Evolutionary conservation across 2,329 filamentous ascomycete species (phyloP), one percentile per base, ranked within the genome.

Genomic region (Rutstroemia sp.): DNA sequence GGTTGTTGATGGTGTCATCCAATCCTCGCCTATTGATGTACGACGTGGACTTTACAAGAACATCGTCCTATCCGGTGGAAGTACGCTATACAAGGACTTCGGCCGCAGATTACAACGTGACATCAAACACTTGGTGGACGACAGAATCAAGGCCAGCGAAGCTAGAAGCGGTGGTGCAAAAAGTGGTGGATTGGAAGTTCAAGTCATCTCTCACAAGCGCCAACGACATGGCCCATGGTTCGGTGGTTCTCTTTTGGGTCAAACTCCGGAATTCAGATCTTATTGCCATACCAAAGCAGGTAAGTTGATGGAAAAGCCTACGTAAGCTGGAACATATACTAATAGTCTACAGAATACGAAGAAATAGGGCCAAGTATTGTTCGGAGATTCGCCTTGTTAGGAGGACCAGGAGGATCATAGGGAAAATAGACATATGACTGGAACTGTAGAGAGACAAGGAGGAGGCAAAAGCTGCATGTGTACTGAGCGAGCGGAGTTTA

Each of bases 201-300:
- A 96, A 70, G 94, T 99, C 65, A 95, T 99, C 65, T 89, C 91
- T 48, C 94, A 99, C 79, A 96, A 96, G 81, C 82, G 94, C 71
- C 94, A 99, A 80, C 81, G 92, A 69, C 92, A 99, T 71, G 94
- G 94, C 17, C 94, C 94, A 34, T 99, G 94, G 94, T 99, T 99
- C 71, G 94, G 94, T 72, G 94, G 94, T 65, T 96, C 90, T 75
- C 79, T 99, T 74, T 78, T 99, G 59, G 95, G 92, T 55, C 92
- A 97, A 77, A 99, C 94, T 6, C 92, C 95, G 4, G 95, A 99
- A 74, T 99, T 99, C 80, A 84, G 90, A 72, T 96, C 91, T 70
- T 99, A 97, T 76, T 99, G 94, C 77, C 95, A 99, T 75, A 99
- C 89, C 57, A 94, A 94, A 78, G 84, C 83, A 45, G 58, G 68